Evolutionary conservation across 352 stramenopile species (phyloP), one percentile per base, ranked within the genome.

Genomic region (Phytophthora foliorum): DNA sequence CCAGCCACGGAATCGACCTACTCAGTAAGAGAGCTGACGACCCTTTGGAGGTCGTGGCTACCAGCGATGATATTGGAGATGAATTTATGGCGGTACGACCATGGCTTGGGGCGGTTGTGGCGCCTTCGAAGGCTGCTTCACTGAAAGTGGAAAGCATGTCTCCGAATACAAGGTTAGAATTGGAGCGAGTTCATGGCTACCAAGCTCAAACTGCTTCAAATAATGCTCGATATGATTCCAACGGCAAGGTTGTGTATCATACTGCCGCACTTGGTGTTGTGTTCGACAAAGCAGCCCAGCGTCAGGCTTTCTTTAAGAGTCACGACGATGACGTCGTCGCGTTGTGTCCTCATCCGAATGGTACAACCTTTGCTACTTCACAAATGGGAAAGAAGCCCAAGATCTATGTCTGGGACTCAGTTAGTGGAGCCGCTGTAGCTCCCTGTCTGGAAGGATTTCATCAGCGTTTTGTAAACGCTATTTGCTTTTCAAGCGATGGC

Each of bases 21-120:
- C 19, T 62, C 17, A 62, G 25, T 36, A 57, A 50, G 29, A 68
- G 68, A 56, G 52, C 66, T 17, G 73, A 68, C 34, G 71, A 84
- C 63, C 51, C 72, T 7, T 69, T 84, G n/a, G 59, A 71, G 14
- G 49, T 78, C 2, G 67, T 55, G 3, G 58, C 65, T 22, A 53
- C 48, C 1, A 71, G 72, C 2, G 77, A 86, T 5, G 76, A 87
- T 19, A 67, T 84, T 21, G 91, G 91, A 0, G 91, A 97, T 61
- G 88, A 97, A 62, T 97, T 97, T 38, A 94, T 97, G 90, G 91
- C 91, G 7, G 85, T 97, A 10, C 94, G 95, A 46, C 91, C 91
- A 4, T 97, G 90, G 88, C 52, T 97, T 7, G 91, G 91, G 8
- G 84, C 88, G 0, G 90, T 97, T 10, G 85, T 95, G 0, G 62